A percentile compares a stretch with the other conserved stretches of the same genome.
Conservation (phyloP, 495 filamentous ascomycete species). For the Podospora fimiseda region DNA sequence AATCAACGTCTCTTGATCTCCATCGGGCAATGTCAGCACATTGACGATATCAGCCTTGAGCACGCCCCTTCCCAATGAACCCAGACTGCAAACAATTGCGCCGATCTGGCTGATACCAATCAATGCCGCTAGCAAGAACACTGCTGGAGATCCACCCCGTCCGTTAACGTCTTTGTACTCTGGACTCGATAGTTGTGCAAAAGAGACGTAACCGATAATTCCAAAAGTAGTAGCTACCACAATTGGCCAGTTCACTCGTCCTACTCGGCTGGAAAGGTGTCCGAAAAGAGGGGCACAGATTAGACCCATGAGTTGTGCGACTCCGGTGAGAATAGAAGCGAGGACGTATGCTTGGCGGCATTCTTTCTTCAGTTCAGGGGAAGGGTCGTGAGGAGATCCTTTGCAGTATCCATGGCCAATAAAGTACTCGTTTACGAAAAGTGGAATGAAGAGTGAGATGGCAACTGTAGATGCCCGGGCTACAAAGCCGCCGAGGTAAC, state of each 20-base stretch:
- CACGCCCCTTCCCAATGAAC: slow-evolving; percentile 73
- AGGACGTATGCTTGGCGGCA: slow-evolving; percentile 82
- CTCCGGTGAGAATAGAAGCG: slow-evolving; percentile 76
- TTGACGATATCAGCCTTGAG: slow-evolving; percentile 47
- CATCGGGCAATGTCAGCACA: slow-evolving; percentile 8
- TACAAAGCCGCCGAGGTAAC: slow-evolving; percentile 91
- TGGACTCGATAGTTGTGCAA: slow-evolving; percentile 64
- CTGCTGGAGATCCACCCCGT: slow-evolving; percentile 53
- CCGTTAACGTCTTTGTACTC: slow-evolving; percentile 53
- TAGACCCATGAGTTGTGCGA: slow-evolving; percentile 79
- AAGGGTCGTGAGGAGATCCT: slow-evolving; percentile 50
- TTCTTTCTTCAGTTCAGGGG: slow-evolving; percentile 65
- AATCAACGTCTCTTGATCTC: slow-evolving; percentile 24
- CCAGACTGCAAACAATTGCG: slow-evolving; percentile 86
- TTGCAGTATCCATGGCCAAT: slow-evolving; percentile 71
- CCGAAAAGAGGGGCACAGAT: slow-evolving; percentile 83
- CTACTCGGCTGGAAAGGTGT: slow-evolving; percentile 58
- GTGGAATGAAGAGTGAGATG: slow-evolving; percentile 87
- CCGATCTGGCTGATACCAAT: slow-evolving; percentile 91
- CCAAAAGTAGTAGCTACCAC: slow-evolving; percentile 64
- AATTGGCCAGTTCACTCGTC: slow-evolving; percentile 65
- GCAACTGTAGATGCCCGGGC: slow-evolving; percentile 93
- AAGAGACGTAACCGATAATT: slow-evolving; percentile 65
- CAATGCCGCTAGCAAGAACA: slow-evolving; percentile 71
- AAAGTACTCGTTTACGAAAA: slow-evolving; percentile 87